phyloP scores from a whole-genome alignment of 768 basidiomycete species.

The Paxillus ammoniavirescens region DNA sequence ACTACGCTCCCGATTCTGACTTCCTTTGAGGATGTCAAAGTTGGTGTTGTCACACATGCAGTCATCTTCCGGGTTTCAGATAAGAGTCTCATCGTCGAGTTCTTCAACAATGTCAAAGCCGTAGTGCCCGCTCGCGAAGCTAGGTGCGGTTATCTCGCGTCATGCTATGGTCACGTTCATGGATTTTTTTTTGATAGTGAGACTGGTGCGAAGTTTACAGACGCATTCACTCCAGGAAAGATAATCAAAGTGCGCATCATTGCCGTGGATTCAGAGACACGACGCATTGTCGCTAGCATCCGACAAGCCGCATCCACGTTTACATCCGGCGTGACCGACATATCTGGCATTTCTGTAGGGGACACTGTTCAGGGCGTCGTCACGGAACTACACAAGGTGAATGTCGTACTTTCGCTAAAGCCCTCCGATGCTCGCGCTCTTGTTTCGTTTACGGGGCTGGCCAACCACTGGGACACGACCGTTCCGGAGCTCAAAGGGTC shows the following conservation, averaged over 20 bases:
- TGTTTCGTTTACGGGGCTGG: conserved; percentile 84
- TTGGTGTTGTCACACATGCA: conserved; percentile 74
- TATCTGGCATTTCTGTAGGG: conserved; percentile 76
- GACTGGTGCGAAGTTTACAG: conserved; percentile 52
- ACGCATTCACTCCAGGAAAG: conserved; percentile 75
- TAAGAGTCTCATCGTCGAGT: conserved; percentile 81
- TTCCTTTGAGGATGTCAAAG: conserved; percentile 60
- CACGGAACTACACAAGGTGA: conserved; percentile 83
- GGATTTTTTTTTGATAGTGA: conserved; percentile 50
- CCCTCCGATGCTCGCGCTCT: conserved; percentile 73
- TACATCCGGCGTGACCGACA: conserved; percentile 51
- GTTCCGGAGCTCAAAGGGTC: conserved; percentile 60
- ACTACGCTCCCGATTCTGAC: conserved; percentile 72
- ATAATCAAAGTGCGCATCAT: conserved; percentile 83
- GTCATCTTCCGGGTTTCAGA: conserved; percentile 83
- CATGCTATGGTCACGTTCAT: not conserved
- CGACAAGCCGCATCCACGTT: conserved; percentile 67
- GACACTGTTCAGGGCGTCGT: conserved; percentile 68
- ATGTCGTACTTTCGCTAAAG: conserved; percentile 70
- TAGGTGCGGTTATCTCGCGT: conserved; percentile 49
- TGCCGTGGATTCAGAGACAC: conserved; percentile 52
- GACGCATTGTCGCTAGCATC: conserved; percentile 80
- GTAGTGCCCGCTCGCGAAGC: conserved; percentile 78
- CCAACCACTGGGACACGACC: conserved; percentile 70
- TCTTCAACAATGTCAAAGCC: conserved; percentile 87